Conservation (phyloP, 176 grass and related monocot genomes). For the Panicum miliaceum region DNA sequence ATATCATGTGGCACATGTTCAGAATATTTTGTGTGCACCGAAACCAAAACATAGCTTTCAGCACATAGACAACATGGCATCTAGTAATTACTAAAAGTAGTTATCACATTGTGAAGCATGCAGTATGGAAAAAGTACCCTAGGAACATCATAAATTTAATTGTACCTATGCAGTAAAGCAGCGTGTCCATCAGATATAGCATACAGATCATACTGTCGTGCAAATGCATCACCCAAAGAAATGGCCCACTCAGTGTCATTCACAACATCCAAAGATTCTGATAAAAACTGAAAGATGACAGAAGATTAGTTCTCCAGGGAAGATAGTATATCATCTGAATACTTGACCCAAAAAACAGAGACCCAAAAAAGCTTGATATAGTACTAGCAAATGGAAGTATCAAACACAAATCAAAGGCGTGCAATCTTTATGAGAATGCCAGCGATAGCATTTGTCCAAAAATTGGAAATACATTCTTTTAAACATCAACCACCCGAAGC, state of each 20-base stretch:
- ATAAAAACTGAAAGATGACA: slow-evolving; percentile 74
- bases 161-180: slow-evolving; percentile 88
- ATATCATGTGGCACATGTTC: slow-evolving; percentile 15
- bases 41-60: slow-evolving; percentile 25
- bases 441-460: neutral
- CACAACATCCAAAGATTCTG: slow-evolving; percentile 94
- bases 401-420: neutral
- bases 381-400: neutral
- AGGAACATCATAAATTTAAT: slow-evolving; percentile 16
- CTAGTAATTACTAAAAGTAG: slow-evolving; percentile 22
- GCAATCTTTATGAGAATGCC: neutral
- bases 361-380: neutral
- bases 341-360: neutral
- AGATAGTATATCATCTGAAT: slow-evolving; percentile 19
- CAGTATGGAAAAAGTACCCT: slow-evolving; percentile 14
- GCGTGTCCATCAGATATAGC: slow-evolving; percentile 74
- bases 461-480: neutral
- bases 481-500: neutral
- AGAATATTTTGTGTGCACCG: slow-evolving; percentile 26
- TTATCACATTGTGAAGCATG: neutral
- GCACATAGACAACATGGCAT: neutral
- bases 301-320: slow-evolving; percentile 52
- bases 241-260: slow-evolving; percentile 87
- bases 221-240: slow-evolving; percentile 92
- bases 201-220: slow-evolving; percentile 90